Conservation (phyloP, 2,329 filamentous ascomycete species). For the Verticillium isaacii region DNA sequence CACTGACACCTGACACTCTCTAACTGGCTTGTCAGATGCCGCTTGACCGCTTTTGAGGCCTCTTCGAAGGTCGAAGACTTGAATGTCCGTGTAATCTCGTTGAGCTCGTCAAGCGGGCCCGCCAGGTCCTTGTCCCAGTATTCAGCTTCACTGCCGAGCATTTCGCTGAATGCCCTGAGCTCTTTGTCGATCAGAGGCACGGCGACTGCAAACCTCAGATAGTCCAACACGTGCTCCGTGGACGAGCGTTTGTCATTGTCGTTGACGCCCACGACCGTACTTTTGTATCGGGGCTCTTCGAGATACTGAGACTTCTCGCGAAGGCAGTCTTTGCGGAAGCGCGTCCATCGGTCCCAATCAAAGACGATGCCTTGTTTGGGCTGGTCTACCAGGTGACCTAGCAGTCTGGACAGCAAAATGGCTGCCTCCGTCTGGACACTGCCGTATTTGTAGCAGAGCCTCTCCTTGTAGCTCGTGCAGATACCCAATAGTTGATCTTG, state of each 20-base stretch:
- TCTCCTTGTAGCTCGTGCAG: slow-evolving; percentile 61
- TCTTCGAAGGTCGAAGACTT: neutral
- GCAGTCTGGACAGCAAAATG: slow-evolving; percentile 44
- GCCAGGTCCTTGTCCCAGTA: slow-evolving; percentile 32
- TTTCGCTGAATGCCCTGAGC: slow-evolving; percentile 20
- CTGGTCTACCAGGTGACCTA: slow-evolving; percentile 53
- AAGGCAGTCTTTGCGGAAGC: slow-evolving; percentile 25
- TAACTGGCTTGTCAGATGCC: slow-evolving; percentile 28
- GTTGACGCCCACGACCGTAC: slow-evolving; percentile 20
- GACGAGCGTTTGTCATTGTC: slow-evolving; percentile 28
- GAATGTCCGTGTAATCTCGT: slow-evolving; percentile 16
- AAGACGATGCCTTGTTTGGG: slow-evolving; percentile 52
- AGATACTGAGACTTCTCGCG: slow-evolving; percentile 8
- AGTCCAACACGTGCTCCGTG: slow-evolving; percentile 45
- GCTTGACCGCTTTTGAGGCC: slow-evolving; percentile 24
- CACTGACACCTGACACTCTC: slow-evolving; percentile 23
- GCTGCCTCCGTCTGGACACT: slow-evolving; percentile 40
- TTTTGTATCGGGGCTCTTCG: slow-evolving; percentile 39
- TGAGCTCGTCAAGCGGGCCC: slow-evolving; percentile 26
- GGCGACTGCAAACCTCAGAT: slow-evolving; percentile 52
- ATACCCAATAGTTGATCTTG: slow-evolving; percentile 53
- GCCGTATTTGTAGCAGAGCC: slow-evolving; percentile 54
- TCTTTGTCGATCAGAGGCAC: slow-evolving; percentile 32
- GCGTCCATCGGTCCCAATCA: slow-evolving; percentile 31
- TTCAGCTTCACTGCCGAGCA: neutral